Conservation (phyloP, 257 asterid genomes). For the Nicotiana knightiana region DNA sequence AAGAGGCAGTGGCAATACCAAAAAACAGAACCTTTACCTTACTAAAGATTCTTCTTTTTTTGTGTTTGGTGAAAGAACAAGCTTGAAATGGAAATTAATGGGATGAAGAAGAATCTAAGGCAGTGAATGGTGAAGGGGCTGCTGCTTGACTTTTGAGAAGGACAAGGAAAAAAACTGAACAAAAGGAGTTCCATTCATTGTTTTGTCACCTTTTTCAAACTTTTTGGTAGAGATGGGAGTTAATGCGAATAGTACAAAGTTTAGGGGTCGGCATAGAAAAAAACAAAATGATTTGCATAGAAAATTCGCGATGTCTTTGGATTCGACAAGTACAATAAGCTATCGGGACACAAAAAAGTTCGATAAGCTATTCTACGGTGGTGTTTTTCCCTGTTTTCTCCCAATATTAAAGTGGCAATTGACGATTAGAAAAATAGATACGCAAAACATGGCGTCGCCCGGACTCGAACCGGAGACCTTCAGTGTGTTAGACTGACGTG, state of each 20-base stretch:
- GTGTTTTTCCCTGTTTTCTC: neutral
- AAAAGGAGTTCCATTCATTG: neutral
- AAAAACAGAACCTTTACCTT: neutral
- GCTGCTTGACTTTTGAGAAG: neutral
- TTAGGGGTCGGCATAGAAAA: neutral
- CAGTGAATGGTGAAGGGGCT: neutral
- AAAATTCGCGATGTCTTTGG: neutral
- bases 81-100: neutral
- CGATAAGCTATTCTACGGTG: too few species aligned
- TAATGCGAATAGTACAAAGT: neutral
- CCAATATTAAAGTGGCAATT: too few species aligned
- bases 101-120: neutral
- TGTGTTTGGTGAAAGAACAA: neutral
- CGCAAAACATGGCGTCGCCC: slow-evolving; percentile 47
- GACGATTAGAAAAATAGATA: too few species aligned
- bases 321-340: too few species aligned
- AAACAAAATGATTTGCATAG: neutral
- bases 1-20: neutral
- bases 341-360: too few species aligned
- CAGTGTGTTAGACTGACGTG: slow-evolving; percentile 90
- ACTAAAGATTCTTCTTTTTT: neutral
- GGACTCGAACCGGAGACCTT: slow-evolving; percentile 87
- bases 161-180: neutral
- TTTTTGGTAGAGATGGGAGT: neutral
- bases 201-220: neutral